Evolutionary conservation across 768 basidiomycete genomes (phyloP).

Genomic region (Phanerochaete sordida): DNA sequence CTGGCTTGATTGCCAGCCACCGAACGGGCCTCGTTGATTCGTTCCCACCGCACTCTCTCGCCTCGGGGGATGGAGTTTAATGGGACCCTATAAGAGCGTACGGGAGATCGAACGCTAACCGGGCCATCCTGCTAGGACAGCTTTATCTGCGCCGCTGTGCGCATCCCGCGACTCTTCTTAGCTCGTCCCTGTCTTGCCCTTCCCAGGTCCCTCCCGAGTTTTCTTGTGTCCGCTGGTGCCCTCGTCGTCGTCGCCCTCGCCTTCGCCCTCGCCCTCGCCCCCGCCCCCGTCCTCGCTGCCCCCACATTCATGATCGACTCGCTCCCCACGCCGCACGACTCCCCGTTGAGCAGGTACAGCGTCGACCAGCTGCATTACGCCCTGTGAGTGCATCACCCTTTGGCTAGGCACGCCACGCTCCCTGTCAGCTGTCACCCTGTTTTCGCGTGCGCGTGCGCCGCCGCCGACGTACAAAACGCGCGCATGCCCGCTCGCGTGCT

Average conservation of each 20-base stretch:
- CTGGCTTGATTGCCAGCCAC: not conserved
- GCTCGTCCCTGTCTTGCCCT: too few relatives aligned
- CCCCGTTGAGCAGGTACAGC: slow-evolving; percentile 51
- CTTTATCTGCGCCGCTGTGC: not conserved
- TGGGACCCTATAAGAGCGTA: slow-evolving; percentile 5
- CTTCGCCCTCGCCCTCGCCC: not conserved
- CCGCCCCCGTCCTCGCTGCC: not conserved
- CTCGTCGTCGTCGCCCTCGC: not conserved
- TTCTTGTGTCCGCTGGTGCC: not conserved
- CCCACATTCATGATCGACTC: slow-evolving; percentile 51
- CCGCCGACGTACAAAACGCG: not conserved
- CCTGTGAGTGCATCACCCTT: slow-evolving; percentile 41
- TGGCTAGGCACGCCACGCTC: slow-evolving; percentile 4
- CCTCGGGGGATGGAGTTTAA: not conserved
- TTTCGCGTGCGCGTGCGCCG: not conserved
- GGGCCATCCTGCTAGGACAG: slow-evolving; percentile 8
- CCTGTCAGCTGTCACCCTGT: slow-evolving; percentile 16
- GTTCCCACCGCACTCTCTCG: slow-evolving; percentile 3
- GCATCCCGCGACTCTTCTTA: not conserved
- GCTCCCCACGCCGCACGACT: slow-evolving; percentile 16
- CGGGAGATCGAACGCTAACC: not conserved
- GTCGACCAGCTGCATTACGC: slow-evolving; percentile 60
- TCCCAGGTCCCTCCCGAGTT: too few relatives aligned
- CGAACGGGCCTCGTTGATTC: slow-evolving; percentile 4
- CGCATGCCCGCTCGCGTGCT: not conserved